Conservation (phyloP, 805 yeast species). For the Schwanniomyces yamadae region DNA sequence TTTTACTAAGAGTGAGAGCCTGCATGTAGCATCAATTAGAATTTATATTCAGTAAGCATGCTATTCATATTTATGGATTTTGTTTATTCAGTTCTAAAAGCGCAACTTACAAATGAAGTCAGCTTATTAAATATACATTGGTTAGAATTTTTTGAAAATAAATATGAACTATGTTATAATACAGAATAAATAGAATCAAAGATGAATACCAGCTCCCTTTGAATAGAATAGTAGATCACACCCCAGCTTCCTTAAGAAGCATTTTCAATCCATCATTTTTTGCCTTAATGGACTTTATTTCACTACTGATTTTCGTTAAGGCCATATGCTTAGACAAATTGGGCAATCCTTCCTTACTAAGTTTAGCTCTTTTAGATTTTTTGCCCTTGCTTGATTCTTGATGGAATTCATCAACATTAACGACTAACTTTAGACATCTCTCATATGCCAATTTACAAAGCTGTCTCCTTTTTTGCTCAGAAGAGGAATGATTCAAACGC, state of each 20-base stretch:
- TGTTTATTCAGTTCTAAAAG: no score
- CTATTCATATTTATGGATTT: no score
- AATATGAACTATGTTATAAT: no score
- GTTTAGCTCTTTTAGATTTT: conserved; percentile 36
- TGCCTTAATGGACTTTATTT: conserved; percentile 32
- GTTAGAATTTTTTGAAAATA: no score
- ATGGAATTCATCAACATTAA: conserved; percentile 39
- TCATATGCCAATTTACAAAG: conserved; percentile 46
- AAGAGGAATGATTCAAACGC: conserved; percentile 40
- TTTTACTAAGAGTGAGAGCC: no score
- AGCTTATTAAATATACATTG: no score
- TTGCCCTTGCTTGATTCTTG: conserved; percentile 27
- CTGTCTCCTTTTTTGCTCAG: conserved; percentile 45
- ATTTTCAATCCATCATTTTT: conserved; percentile 33
- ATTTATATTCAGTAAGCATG: no score
- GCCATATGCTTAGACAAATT: conserved; percentile 45
- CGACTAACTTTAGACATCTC: conserved; percentile 39
- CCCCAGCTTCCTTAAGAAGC: conserved; percentile 14
- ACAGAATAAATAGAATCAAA: no score
- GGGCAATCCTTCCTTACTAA: conserved; percentile 45
- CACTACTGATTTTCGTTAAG: conserved; percentile 37
- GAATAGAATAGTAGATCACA: conserved; percentile 1
- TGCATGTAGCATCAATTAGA: no score
- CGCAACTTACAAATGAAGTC: no score
- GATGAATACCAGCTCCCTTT: conserved; percentile 4